Base-by-base conservation (phyloP, 306 rosid species). In the Gastrolobium villosum region DNA sequence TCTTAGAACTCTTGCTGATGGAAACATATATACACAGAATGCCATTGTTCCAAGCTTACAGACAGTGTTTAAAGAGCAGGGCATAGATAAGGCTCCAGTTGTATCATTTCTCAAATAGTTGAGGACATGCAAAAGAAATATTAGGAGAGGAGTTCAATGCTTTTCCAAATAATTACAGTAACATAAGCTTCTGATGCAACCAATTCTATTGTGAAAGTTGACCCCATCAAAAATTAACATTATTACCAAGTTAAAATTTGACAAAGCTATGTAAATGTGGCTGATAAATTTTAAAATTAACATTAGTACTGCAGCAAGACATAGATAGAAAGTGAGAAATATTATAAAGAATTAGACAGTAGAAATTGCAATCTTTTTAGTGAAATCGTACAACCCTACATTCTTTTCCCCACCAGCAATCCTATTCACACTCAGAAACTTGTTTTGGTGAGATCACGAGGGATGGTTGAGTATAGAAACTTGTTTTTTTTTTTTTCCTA, bases 231-330 rank as follows among this genome's bases (percentile, higher is more conserved):
- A 61, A 52, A 8, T 44, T 44, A 44, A 65, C 59, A 65, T 20
- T 66, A 59, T 72, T 39, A 59, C 65, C 72, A 70, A 68, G 46
- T 65, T 41, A 34, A 56, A 70, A 80, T 60, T 37, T 67, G 31
- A 70, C 67, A 76, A 55, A 74, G 56, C 48, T 54, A 61, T 0
- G 3, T 74, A 36, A 55, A 63, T 44, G 48, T 62, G 66, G 70
- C 48, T 43, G 74, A 35, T 57, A 74, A 26, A 15, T 50, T 75
- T 82, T 65, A 43, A 36, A 48, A 46, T 59, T 66, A 64, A n/a
- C n/a, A n/a, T n/a, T n/a, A 89, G 79, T 14, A 92, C 98, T 95
- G 95, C 90, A 70, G n/a, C 65, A 43, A 26, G 72, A 40, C 76
- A 83, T 14, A 68, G 20, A 74, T 43, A 82, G 14, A 76, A 70